Conservation (phyloP, 805 yeast genomes). For the Metschnikowia drakensbergensis region DNA sequence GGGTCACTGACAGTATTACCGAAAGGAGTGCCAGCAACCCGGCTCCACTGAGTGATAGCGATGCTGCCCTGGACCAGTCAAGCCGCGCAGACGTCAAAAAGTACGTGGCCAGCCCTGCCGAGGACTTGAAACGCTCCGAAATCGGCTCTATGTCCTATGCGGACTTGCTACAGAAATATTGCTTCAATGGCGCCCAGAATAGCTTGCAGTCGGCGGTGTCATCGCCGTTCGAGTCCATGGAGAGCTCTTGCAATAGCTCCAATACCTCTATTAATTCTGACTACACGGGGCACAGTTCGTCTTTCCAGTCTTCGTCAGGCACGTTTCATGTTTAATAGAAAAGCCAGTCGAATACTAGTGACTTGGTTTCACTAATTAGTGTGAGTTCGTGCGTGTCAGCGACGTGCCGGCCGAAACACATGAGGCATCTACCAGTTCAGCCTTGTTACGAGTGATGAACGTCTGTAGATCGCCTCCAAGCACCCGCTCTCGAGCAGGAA, state of each 20-base stretch:
- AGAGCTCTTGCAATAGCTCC: slow-evolving; percentile 12
- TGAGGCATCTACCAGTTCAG: too few relatives aligned
- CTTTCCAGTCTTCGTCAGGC: slow-evolving; percentile 32
- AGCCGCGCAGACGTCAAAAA: neutral
- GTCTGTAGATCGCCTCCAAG: too few relatives aligned
- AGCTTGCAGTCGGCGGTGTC: slow-evolving; percentile 1
- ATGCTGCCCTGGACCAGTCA: neutral
- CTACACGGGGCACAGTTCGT: slow-evolving; percentile 23
- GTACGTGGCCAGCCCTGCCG: slow-evolving; percentile 3
- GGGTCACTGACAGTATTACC: neutral
- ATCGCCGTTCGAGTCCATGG: slow-evolving; percentile 7
- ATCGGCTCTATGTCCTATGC: slow-evolving; percentile 28
- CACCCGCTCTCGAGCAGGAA: too few relatives aligned
- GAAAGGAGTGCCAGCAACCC: neutral
- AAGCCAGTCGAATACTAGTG: neutral
- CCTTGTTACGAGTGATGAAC: too few relatives aligned
- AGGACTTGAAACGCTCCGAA: slow-evolving; percentile 7
- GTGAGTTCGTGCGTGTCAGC: neutral
- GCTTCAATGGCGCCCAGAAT: slow-evolving; percentile 30
- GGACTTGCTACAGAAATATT: slow-evolving; percentile 33
- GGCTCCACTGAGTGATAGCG: neutral
- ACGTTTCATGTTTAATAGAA: slow-evolving; percentile 25
- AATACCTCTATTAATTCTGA: slow-evolving; percentile 18
- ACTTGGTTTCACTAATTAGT: neutral
- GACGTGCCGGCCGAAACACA: neutral